Base-by-base conservation (phyloP, 1,139 yeast species). In the Hansenula sp. region DNA sequence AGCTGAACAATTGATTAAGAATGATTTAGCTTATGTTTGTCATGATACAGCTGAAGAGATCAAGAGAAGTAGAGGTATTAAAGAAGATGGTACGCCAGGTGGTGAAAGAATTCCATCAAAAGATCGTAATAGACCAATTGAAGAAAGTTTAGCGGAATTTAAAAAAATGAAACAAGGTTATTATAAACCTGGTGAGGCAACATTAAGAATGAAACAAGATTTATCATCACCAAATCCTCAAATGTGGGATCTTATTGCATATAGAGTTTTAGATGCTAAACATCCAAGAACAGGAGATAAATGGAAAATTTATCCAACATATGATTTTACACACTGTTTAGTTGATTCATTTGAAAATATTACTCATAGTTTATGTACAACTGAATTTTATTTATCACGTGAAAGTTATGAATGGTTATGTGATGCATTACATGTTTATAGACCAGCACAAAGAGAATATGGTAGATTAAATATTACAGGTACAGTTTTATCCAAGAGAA, bases 171-270 rank as follows among this genome's bases (percentile, higher is more conserved):
- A 82, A 58, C 88, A 86, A 56, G 98, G 98, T 34, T 70, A 73
- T 50, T 94, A 85, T 66, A 73, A 76, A 51, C 89, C 89, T 33
- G 97, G 97, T 50, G 88, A 87, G 61, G 97, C 96, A 26, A 88
- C 90, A 6, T 73, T 94, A 59, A 82, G 99, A 68, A 92, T 94
- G 98, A 92, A 92, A 64, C 97, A 88, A 71, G 96, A 92, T 61
- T 69, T 92, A 49, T 62, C 65, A n/a, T 85, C 94, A 29, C 95
- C 96, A 50, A 86, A 88, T 52, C 98, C 98, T 18, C 98, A 92
- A 68, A 94, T 94, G 98, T 94, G 99, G 98, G 99, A 94, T 65
- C 76, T 92, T 53, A 95, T 92, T 45, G 98, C 98, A n/a, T 94
- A 94, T 68, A 79, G 99, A 64, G 96, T 94, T 8, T 72, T 94